Percentiles rank a stretch among this genome's conserved stretches.
phyloP scores from a whole-genome alignment of 192 early-diverging fungal genomes.

The Backusella mclennaniae region DNA sequence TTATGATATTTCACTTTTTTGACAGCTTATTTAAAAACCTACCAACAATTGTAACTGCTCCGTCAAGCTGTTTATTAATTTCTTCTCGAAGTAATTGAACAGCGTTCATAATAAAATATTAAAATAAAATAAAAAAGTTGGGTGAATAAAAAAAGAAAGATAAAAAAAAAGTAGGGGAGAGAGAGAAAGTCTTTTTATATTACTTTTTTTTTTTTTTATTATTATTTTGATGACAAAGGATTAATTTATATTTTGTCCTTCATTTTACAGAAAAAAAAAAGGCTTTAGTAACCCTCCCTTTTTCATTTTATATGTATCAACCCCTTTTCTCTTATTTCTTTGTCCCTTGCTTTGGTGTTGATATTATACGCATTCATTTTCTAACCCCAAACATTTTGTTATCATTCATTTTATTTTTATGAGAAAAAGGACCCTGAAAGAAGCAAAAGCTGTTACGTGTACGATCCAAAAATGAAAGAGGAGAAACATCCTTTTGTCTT shows the following conservation, averaged over 20 bases:
- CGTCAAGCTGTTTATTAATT: constrained; percentile 25
- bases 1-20: background rate
- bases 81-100: constrained; percentile 29
- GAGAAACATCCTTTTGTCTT: background rate
- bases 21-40: constrained; percentile 4
- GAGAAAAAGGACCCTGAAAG: background rate
- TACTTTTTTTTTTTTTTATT: background rate
- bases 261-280: background rate
- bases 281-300: background rate
- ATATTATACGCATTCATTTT: too few relatives aligned
- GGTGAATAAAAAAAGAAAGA: background rate
- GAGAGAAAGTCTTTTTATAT: background rate
- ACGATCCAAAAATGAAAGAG: background rate
- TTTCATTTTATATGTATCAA: background rate
- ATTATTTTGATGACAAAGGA: background rate
- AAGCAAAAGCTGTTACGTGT: background rate
- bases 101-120: constrained; percentile 2
- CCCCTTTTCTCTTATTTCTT: background rate
- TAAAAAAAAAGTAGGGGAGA: background rate
- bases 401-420: too few relatives aligned
- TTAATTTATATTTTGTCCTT: background rate
- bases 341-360: background rate
- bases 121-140: constrained; percentile 8
- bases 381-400: too few relatives aligned
- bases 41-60: constrained; percentile 41